Percentiles rank a stretch among this genome's conserved stretches.
Conservation (phyloP, 306 rosid species). For the Elaeagnus macrophylla region DNA sequence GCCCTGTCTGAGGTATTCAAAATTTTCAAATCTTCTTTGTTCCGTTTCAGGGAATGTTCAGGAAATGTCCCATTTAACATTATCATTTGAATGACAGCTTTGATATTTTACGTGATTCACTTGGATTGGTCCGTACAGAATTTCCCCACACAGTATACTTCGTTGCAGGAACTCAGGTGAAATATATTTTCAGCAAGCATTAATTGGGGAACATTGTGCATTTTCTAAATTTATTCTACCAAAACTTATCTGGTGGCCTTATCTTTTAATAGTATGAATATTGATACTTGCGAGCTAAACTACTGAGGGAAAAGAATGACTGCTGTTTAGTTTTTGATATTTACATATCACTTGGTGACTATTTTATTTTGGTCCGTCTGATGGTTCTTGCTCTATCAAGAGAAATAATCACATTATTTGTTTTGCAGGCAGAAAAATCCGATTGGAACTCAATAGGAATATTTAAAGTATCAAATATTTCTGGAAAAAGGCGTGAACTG, state of each 20-base stretch:
- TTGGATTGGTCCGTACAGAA: conserved; percentile 69
- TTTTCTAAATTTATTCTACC: no score
- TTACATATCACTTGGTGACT: no score
- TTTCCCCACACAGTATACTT: conserved; percentile 76
- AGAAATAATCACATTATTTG: conserved; percentile 1
- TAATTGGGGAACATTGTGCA: no score
- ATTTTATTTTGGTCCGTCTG: not conserved
- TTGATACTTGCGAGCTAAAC: not conserved
- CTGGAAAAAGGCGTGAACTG: conserved; percentile 74
- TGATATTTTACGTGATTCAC: conserved; percentile 63
- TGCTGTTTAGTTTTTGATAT: not conserved
- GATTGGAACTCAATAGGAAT: conserved; percentile 76
- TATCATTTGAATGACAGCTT: conserved; percentile 47
- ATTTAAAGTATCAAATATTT: conserved; percentile 64
- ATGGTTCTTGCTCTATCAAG: not conserved
- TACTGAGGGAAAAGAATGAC: not conserved
- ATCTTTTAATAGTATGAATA: no score
- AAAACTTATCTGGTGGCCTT: no score
- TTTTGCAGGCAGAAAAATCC: conserved; percentile 69
- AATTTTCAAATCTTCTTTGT: not conserved
- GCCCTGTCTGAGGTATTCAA: conserved; percentile 77
- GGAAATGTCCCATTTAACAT: not conserved
- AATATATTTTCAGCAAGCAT: conserved; percentile 4
- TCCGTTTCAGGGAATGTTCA: not conserved
- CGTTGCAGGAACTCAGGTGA: conserved; percentile 90